phyloP scores from a whole-genome alignment of 2,329 filamentous ascomycete genomes.

The Hypoxylon sp. region DNA sequence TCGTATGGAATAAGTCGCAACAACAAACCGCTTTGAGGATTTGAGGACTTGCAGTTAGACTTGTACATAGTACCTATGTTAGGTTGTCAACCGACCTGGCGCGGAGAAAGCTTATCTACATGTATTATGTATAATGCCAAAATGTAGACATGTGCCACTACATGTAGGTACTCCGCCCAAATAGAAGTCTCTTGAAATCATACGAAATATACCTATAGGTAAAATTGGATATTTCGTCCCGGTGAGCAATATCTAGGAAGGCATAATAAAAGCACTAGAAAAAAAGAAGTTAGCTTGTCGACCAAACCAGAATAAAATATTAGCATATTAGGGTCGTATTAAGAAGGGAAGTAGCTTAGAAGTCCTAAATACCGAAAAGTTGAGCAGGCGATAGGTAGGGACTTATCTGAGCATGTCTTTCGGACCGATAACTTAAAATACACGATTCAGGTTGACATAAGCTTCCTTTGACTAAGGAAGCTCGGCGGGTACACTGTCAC shows the following conservation, averaged over 20 bases:
- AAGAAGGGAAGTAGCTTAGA: not conserved
- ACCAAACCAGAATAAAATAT: not conserved
- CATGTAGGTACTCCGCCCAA: not conserved
- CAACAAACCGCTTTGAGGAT: conserved; percentile 2
- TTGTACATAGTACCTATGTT: not conserved
- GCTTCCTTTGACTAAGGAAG: conserved; percentile 20
- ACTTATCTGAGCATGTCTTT: conserved; percentile 3
- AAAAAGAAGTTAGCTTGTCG: not conserved
- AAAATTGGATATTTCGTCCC: not conserved
- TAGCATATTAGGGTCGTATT: not conserved
- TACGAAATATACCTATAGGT: not conserved
- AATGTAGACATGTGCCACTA: no score
- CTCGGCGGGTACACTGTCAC: conserved; percentile 4
- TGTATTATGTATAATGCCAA: not conserved
- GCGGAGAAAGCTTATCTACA: not conserved
- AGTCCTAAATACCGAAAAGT: not conserved
- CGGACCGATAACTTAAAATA: not conserved
- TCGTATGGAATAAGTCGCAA: conserved; percentile 8
- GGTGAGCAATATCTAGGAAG: not conserved
- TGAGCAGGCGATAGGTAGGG: not conserved
- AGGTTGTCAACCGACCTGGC: not conserved
- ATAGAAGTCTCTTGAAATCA: not conserved
- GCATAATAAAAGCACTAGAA: not conserved
- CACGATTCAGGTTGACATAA: conserved; percentile 15
- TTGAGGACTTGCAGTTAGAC: not conserved